These are phyloP conservation scores for Cladosporium sp. DNA, from an alignment of 2,329 filamentous ascomycete genomes.

Conservation along the genomic window DNA sequence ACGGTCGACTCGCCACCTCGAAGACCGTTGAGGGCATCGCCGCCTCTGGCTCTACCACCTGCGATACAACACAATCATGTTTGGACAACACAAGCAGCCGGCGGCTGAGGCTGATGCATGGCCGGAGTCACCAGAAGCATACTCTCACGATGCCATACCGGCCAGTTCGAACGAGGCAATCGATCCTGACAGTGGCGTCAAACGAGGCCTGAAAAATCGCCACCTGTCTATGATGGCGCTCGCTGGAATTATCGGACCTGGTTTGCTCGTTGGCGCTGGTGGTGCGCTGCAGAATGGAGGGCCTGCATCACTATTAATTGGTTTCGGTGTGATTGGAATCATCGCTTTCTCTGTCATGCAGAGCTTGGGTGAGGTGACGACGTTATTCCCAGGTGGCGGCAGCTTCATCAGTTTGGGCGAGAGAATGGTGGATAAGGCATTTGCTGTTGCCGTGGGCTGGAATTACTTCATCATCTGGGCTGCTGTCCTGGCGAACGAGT, in stretches of 20 bases:
- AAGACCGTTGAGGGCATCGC: not conserved
- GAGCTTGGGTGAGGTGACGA: slow-evolving; percentile 69
- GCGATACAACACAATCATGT: not conserved
- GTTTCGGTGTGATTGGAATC: slow-evolving; percentile 67
- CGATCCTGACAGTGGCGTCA: slow-evolving; percentile 56
- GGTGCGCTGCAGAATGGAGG: slow-evolving; percentile 65
- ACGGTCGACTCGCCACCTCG: not conserved
- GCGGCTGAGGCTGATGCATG: slow-evolving; percentile 1
- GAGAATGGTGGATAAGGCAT: slow-evolving; percentile 66
- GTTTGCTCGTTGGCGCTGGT: slow-evolving; percentile 63
- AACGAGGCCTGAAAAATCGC: slow-evolving; percentile 64
- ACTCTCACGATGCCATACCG: not conserved
- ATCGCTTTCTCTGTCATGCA: slow-evolving; percentile 67
- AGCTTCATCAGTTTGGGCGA: slow-evolving; percentile 68
- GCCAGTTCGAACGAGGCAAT: slow-evolving; percentile 1
- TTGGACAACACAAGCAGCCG: slow-evolving; percentile 9
- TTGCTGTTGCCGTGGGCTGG: slow-evolving; percentile 66
- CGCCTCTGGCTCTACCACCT: not conserved
- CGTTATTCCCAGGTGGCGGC: slow-evolving; percentile 66
- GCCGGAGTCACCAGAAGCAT: slow-evolving; percentile 7
- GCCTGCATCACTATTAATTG: slow-evolving; percentile 67
- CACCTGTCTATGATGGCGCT: slow-evolving; percentile 57
- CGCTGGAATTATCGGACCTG: slow-evolving; percentile 61
- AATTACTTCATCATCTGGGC: slow-evolving; percentile 69
- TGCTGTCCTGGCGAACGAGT: slow-evolving; percentile 64